Conservation (phyloP, 371 early-diverging fungal genomes). For the Mortierella sp. region DNA sequence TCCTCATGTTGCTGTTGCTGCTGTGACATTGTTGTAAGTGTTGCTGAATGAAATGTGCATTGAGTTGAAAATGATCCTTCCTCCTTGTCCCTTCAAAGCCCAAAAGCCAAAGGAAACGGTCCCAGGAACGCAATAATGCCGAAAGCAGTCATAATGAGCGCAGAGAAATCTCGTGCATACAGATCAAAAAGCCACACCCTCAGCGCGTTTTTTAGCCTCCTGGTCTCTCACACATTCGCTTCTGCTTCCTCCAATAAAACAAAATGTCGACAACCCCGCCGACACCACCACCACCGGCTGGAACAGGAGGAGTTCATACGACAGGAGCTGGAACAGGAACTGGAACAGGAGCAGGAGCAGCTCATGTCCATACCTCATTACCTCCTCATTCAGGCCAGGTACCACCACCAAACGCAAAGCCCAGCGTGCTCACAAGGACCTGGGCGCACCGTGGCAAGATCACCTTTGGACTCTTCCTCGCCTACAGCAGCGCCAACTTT, state of each 20-base stretch:
- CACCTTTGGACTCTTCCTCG: slow-evolving; percentile 46
- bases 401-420: slow-evolving; percentile 6
- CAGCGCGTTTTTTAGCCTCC: background rate
- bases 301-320: background rate
- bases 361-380: background rate
- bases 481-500: slow-evolving; percentile 42
- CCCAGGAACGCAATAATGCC: background rate
- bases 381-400: slow-evolving; percentile 2
- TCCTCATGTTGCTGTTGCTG: background rate
- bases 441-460: slow-evolving; percentile 54
- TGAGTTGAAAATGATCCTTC: background rate
- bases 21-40: slow-evolving; percentile 4
- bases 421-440: slow-evolving; percentile 5
- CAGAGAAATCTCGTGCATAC: too few species aligned
- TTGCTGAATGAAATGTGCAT: background rate
- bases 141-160: background rate
- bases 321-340: slow-evolving; percentile 5
- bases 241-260: background rate
- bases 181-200: background rate
- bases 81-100: background rate
- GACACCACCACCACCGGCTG: background rate
- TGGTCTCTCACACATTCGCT: background rate
- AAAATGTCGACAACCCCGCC: slow-evolving; percentile 33
- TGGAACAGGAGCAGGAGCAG: background rate
- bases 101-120: background rate